Evolutionary conservation across 345 rosid genomes (phyloP).

Genomic region (Salix arbutifolia): DNA sequence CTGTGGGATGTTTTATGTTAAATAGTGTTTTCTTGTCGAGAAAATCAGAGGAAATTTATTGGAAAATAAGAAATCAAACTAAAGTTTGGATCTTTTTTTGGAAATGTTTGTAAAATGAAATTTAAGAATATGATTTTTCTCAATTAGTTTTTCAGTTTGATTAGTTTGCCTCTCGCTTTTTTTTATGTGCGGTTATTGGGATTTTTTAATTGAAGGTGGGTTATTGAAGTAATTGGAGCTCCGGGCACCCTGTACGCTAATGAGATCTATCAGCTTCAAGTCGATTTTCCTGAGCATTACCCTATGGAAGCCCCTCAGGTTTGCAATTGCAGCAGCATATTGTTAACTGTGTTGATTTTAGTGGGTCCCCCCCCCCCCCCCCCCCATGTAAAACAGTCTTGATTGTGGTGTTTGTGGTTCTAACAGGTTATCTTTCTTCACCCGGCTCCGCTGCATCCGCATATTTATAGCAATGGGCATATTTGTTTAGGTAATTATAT

Average conservation of each 20-base stretch:
- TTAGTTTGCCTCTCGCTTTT: neutral
- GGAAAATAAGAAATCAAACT: neutral
- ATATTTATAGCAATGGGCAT: constrained; percentile 96
- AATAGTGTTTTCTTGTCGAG: constrained; percentile 7
- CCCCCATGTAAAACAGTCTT: neutral
- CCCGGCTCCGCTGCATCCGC: constrained; percentile 95
- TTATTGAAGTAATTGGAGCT: constrained; percentile 85
- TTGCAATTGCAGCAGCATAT: neutral
- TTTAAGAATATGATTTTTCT: neutral
- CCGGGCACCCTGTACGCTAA: constrained; percentile 78
- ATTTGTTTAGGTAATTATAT: constrained; percentile 75
- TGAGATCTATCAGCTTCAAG: constrained; percentile 94
- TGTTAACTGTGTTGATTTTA: neutral
- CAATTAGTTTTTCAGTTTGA: neutral
- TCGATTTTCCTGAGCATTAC: constrained; percentile 95
- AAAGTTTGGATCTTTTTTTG: neutral
- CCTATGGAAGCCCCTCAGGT: constrained; percentile 99
- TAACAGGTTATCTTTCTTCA: constrained; percentile 76
- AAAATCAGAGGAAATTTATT: neutral
- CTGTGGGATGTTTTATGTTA: neutral
- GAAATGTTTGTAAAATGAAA: neutral
- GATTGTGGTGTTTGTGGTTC: neutral
- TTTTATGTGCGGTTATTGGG: neutral
- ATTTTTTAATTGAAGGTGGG: constrained; percentile 50
- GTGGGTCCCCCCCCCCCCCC: neutral